These are phyloP conservation scores for Deinandra increscens DNA, from an alignment of 129 eudicot genomes.

Conservation along the genomic window DNA sequence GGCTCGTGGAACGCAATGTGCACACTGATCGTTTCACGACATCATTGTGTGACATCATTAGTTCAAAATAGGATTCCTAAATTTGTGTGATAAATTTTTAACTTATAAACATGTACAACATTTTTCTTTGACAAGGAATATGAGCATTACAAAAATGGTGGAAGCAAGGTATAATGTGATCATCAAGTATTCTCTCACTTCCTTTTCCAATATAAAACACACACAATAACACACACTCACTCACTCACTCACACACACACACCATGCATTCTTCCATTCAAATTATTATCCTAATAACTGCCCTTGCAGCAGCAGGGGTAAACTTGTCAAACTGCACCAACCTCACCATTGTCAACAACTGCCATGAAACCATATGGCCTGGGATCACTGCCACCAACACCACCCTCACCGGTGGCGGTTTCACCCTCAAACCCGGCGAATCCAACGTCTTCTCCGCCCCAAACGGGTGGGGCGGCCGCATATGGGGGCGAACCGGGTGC, in stretches of 20 bases:
- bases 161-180: conserved; percentile 38
- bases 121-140: conserved; percentile 26
- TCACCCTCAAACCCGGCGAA: conserved; percentile 41
- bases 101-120: conserved; percentile 41
- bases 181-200: conserved; percentile 32
- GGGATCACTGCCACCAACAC: conserved; percentile 46
- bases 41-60: too few relatives aligned
- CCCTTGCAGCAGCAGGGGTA: conserved; percentile 27
- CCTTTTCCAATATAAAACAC: too few relatives aligned
- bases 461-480: conserved; percentile 61
- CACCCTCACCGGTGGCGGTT: conserved; percentile 48
- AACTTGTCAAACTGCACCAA: conserved; percentile 37
- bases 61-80: too few relatives aligned
- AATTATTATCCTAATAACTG: conserved; percentile 19
- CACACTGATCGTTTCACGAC: too few relatives aligned
- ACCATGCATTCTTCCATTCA: conserved; percentile 16
- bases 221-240: too few relatives aligned
- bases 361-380: conserved; percentile 69
- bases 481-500: conserved; percentile 83
- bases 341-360: conserved; percentile 49
- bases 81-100: too few relatives aligned
- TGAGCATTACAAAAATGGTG: conserved; percentile 18
- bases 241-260: conserved; percentile 1
- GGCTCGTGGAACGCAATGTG: too few relatives aligned
- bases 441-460: conserved; percentile 46